A percentile compares a stretch with the other conserved stretches of the same genome.
These are phyloP conservation scores for Penicillium crystallinum DNA, from an alignment of 495 filamentous ascomycete species.

Conservation along the genomic window DNA sequence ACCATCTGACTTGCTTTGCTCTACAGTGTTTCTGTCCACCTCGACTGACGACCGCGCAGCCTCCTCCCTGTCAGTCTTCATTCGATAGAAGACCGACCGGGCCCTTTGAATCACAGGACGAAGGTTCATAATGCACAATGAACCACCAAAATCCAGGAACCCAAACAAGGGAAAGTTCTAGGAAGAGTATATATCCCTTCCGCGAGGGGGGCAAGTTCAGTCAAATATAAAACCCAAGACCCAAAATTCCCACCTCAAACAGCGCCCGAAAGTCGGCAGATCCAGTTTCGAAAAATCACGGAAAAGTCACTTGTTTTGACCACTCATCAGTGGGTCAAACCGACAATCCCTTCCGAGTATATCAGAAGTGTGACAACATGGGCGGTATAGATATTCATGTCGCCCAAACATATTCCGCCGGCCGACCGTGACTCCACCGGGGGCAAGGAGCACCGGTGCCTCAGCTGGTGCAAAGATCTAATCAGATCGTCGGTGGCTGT, in stretches of 20 bases:
- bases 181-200: not conserved
- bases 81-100: slow-evolving; percentile 6
- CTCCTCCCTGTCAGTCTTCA: not conserved
- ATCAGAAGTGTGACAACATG: not conserved
- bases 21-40: not conserved
- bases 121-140: slow-evolving; percentile 1
- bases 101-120: slow-evolving; percentile 10
- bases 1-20: not conserved
- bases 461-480: slow-evolving; percentile 8
- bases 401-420: not conserved
- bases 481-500: slow-evolving; percentile 10
- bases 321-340: not conserved
- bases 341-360: slow-evolving; percentile 4
- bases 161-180: not conserved
- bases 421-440: not conserved
- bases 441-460: not conserved
- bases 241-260: slow-evolving; percentile 2
- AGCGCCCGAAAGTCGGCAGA: slow-evolving; percentile 9
- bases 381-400: not conserved
- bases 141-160: not conserved
- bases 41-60: not conserved
- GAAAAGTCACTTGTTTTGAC: not conserved
- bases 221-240: not conserved
- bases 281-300: not conserved
- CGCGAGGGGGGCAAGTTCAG: not conserved